Percentiles rank a stretch among this genome's conserved stretches.
phyloP scores from a whole-genome alignment of 805 yeast species.

The Yamadazyma nakazawae region DNA sequence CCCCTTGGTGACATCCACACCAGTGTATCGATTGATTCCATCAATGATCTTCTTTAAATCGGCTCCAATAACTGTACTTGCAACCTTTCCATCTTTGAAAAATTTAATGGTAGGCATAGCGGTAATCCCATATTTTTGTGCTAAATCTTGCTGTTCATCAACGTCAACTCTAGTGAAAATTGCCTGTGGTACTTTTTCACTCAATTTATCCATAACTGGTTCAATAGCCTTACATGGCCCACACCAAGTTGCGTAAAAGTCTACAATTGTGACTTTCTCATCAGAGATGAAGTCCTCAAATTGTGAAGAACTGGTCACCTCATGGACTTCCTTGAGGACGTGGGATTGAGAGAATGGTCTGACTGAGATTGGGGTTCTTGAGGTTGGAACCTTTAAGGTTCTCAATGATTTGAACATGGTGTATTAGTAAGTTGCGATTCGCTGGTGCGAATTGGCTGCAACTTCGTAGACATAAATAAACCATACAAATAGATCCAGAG shows the following conservation, averaged over 20 bases:
- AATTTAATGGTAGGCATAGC: conserved; percentile 78
- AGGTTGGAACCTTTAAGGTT: background rate
- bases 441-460: background rate
- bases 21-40: conserved; percentile 27
- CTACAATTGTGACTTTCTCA: conserved; percentile 33
- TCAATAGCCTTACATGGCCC: conserved; percentile 44
- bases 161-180: conserved; percentile 70
- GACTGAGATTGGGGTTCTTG: background rate
- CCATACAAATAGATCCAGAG: too few relatives aligned
- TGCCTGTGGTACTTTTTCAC: conserved; percentile 43
- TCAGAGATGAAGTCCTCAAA: conserved; percentile 22
- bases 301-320: conserved; percentile 24
- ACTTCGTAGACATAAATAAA: background rate
- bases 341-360: background rate
- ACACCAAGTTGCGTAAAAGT: conserved; percentile 45
- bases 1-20: conserved; percentile 20
- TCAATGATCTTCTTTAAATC: conserved; percentile 38
- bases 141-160: conserved; percentile 58
- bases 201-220: conserved; percentile 33
- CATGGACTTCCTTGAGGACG: conserved; percentile 21
- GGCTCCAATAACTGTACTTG: conserved; percentile 66
- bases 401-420: background rate
- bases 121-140: conserved; percentile 55
- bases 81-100: conserved; percentile 56
- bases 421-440: background rate